phyloP scores from a whole-genome alignment of 352 stramenopile genomes.

The Phytophthora citrophthora region DNA sequence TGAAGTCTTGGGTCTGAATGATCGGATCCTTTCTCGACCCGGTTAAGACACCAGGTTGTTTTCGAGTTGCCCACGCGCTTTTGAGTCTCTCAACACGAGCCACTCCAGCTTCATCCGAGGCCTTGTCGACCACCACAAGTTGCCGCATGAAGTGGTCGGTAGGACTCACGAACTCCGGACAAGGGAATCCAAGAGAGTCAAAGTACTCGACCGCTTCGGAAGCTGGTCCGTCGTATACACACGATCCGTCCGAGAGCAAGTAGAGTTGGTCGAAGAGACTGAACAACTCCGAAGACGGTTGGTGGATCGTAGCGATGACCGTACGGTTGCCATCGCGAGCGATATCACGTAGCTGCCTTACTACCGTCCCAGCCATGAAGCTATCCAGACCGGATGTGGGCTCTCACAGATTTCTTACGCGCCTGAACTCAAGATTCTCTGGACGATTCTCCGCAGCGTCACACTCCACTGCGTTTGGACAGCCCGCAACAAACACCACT shows the following conservation, averaged over 20 bases:
- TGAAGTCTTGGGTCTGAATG: constrained; percentile 1
- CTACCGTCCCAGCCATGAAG: constrained; percentile 63
- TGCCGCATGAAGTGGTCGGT: constrained; percentile 54
- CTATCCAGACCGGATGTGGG: constrained; percentile 69
- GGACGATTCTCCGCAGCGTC: no score
- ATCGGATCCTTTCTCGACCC: neutral
- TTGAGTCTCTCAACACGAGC: constrained; percentile 30
- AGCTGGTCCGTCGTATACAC: constrained; percentile 43
- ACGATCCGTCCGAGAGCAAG: constrained; percentile 37
- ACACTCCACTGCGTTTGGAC: no score
- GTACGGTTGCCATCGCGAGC: constrained; percentile 76
- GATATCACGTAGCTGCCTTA: constrained; percentile 62
- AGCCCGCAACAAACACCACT: no score
- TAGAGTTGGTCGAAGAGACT: constrained; percentile 46
- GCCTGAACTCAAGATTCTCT: no score
- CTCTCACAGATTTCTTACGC: no score
- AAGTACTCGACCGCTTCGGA: constrained; percentile 44
- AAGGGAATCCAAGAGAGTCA: constrained; percentile 31
- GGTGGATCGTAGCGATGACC: constrained; percentile 87
- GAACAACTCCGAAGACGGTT: constrained; percentile 27
- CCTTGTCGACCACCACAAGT: constrained; percentile 42
- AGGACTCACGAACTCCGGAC: constrained; percentile 41
- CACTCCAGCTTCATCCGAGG: constrained; percentile 33
- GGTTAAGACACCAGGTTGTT: neutral
- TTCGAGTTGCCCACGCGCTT: constrained; percentile 19